phyloP scores from a whole-genome alignment of 257 asterid genomes.

The Solanum virginianum region DNA sequence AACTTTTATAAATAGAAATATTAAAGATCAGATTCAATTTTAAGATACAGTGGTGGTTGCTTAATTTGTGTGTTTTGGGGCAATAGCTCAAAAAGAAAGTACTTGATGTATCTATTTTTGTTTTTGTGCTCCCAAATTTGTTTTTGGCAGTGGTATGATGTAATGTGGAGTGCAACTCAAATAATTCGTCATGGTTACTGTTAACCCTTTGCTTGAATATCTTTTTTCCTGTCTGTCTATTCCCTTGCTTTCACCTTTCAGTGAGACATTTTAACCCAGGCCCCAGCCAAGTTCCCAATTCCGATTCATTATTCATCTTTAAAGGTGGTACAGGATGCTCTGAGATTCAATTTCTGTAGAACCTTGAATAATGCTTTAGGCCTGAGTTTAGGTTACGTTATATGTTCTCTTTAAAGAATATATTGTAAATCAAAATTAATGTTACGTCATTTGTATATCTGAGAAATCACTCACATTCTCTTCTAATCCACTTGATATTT shows the following conservation, averaged over 20 bases:
- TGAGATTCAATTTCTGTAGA: neutral
- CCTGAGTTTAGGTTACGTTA: neutral
- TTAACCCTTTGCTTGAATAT: neutral
- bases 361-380: neutral
- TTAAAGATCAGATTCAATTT: neutral
- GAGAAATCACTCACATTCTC: neutral
- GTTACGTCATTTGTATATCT: neutral
- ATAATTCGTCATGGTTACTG: neutral
- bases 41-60: neutral
- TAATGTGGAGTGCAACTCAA: neutral
- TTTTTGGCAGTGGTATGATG: neutral
- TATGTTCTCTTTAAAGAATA: neutral
- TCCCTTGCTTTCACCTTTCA: neutral
- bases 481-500: neutral
- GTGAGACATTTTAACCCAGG: neutral
- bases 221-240: neutral
- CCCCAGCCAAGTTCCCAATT: neutral
- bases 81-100: neutral
- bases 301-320: neutral
- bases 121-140: neutral
- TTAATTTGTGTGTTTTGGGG: neutral
- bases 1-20: neutral
- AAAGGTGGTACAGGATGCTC: neutral
- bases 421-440: neutral
- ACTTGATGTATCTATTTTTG: neutral